Percentiles rank a stretch among this genome's conserved stretches.
Evolutionary conservation across 1,284 basidiomycete genomes (phyloP).

Genomic region (Melampsora larici-populina): DNA sequence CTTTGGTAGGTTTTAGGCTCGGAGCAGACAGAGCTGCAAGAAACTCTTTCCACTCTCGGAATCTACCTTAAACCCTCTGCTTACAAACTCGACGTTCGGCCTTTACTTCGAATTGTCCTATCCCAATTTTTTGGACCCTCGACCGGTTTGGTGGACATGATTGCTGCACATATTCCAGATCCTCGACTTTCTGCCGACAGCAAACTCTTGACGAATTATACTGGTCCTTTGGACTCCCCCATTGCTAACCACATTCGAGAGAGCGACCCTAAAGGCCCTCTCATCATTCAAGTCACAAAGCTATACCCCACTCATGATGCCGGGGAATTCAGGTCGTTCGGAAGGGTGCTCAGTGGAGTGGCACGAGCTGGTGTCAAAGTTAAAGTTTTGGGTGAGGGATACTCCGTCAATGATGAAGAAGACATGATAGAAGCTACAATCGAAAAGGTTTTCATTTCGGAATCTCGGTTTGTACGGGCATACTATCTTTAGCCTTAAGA

Average conservation of each 20-base stretch:
- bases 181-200: conserved; percentile 66
- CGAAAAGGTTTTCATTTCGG: conserved; percentile 82
- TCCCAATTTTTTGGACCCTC: conserved; percentile 89
- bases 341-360: conserved; percentile 88
- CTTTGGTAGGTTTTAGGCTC: conserved; percentile 74
- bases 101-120: conserved; percentile 85
- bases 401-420: conserved; percentile 95
- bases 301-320: conserved; percentile 94
- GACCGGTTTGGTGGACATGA: conserved; percentile 85
- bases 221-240: conserved; percentile 75
- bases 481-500: neutral
- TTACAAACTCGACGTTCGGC: conserved; percentile 97
- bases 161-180: conserved; percentile 82
- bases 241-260: conserved; percentile 73
- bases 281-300: conserved; percentile 90
- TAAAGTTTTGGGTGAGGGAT: conserved; percentile 96
- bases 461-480: conserved; percentile 66
- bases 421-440: conserved; percentile 87
- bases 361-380: conserved; percentile 75
- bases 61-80: conserved; percentile 87
- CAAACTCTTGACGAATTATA: conserved; percentile 81
- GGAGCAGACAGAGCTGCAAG: conserved; percentile 76
- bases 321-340: conserved; percentile 90
- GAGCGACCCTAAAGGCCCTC: conserved; percentile 78
- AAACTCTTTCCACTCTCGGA: conserved; percentile 72